Percentiles rank a stretch among this genome's conserved stretches.
Evolutionary conservation across 2,329 filamentous ascomycete genomes (phyloP).

Genomic region (Pseudofabraea citricarpa): DNA sequence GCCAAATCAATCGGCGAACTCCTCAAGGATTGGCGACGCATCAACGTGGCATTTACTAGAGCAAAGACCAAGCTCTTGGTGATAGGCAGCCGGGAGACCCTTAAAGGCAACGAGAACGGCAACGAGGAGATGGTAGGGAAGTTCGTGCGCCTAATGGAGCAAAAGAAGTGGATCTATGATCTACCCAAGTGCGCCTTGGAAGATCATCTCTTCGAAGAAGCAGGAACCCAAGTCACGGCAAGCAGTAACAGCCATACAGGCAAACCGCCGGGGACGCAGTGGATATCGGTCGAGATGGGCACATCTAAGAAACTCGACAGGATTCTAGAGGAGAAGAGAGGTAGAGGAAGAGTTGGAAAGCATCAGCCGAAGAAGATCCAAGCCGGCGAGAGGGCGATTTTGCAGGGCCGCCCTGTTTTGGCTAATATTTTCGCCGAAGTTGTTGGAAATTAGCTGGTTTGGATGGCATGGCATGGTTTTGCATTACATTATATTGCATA

Average conservation of each 20-base stretch:
- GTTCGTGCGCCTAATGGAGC: conserved; percentile 74
- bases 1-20: conserved; percentile 81
- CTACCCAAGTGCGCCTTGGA: conserved; percentile 60
- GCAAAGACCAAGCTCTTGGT: conserved; percentile 90
- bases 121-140: conserved; percentile 72
- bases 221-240: conserved; percentile 40
- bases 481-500: background rate
- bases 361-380: conserved; percentile 47
- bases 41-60: conserved; percentile 93
- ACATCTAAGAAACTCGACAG: conserved; percentile 11
- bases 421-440: conserved; percentile 62
- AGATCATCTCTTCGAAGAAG: conserved; percentile 59
- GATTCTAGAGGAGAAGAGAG: conserved; percentile 11
- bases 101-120: conserved; percentile 56
- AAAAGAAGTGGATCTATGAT: conserved; percentile 74
- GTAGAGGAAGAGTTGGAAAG: conserved; percentile 3
- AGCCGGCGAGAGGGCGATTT: conserved; percentile 55
- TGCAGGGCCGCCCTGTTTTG: conserved; percentile 59
- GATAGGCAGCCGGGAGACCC: conserved; percentile 73
- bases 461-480: background rate
- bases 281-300: conserved; percentile 7
- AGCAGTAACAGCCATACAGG: conserved; percentile 10
- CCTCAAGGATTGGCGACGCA: conserved; percentile 83
- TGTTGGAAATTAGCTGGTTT: background rate
- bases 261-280: conserved; percentile 9